A percentile compares a stretch with the other conserved stretches of the same genome.
These are phyloP conservation scores for Aegilops sharonensis DNA, from an alignment of 176 grass and related monocot species.

Conservation along the genomic window DNA sequence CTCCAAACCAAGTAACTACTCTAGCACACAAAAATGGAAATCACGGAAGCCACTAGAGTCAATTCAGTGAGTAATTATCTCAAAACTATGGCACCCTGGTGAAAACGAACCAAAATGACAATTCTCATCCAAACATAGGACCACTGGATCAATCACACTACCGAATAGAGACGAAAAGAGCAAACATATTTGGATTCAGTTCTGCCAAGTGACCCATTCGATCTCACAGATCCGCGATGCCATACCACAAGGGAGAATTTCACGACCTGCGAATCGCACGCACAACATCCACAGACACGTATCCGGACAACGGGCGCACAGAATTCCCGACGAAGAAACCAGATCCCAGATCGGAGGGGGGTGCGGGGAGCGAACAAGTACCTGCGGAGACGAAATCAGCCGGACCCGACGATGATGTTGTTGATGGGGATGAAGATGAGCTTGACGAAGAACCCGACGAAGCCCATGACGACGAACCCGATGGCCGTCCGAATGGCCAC, in stretches of 20 bases:
- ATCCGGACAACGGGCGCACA: not conserved
- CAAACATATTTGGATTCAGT: not conserved
- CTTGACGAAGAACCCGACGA: slow-evolving; percentile 96
- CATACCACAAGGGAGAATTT: not conserved
- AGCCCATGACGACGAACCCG: slow-evolving; percentile 92
- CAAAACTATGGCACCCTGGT: not conserved
- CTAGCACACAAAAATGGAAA: not conserved
- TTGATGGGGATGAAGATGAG: slow-evolving; percentile 97
- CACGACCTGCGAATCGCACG: not conserved
- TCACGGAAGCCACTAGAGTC: not conserved
- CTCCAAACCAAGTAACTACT: not conserved
- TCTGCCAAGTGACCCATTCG: not conserved
- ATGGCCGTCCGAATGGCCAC: slow-evolving; percentile 76
- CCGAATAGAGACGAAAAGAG: not conserved
- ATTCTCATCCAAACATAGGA: not conserved
- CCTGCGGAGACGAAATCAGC: slow-evolving; percentile 42
- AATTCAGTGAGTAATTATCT: not conserved
- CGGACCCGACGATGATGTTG: slow-evolving; percentile 93
- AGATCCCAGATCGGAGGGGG: not conserved
- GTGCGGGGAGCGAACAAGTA: not conserved
- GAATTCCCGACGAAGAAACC: not conserved
- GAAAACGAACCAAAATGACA: not conserved
- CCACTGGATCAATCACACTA: not conserved
- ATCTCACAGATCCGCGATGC: not conserved
- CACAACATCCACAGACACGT: not conserved